These are phyloP conservation scores for Phytophthora parvispora DNA, from an alignment of 352 stramenopile genomes.

Conservation along the genomic window DNA sequence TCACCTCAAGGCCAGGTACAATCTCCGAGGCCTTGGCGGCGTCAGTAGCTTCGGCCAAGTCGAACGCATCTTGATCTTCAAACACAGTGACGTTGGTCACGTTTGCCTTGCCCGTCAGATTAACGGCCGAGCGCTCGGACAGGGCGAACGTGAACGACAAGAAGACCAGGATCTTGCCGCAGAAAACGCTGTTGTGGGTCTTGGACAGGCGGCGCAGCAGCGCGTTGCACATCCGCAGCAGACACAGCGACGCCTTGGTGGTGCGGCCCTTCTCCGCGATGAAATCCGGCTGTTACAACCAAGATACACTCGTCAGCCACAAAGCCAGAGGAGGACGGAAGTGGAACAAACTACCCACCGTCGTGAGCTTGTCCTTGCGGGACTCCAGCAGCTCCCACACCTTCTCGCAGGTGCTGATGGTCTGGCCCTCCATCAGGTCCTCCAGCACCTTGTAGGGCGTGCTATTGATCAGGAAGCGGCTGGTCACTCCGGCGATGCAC, in stretches of 20 bases:
- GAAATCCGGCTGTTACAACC: conserved; percentile 56
- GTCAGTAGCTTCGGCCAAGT: conserved; percentile 69
- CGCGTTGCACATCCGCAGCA: conserved; percentile 88
- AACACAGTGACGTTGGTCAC: conserved; percentile 83
- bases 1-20: conserved; percentile 41
- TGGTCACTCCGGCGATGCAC: conserved; percentile 81
- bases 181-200: conserved; percentile 93
- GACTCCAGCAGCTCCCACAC: conserved; percentile 87
- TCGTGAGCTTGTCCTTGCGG: conserved; percentile 81
- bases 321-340: neutral
- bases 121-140: conserved; percentile 88
- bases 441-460: conserved; percentile 89
- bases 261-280: conserved; percentile 72
- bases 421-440: conserved; percentile 90
- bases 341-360: conserved; percentile 21
- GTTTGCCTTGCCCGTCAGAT: conserved; percentile 85
- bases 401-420: conserved; percentile 88
- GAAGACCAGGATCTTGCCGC: conserved; percentile 88
- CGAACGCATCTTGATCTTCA: conserved; percentile 84
- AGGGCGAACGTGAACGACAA: conserved; percentile 89
- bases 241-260: conserved; percentile 85
- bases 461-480: conserved; percentile 72
- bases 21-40: conserved; percentile 38
- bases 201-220: conserved; percentile 87
- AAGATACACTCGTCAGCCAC: neutral